Evolutionary conservation across 78 protist genomes (phyloP).

Genomic region (Pigoraptor vietnamica): DNA sequence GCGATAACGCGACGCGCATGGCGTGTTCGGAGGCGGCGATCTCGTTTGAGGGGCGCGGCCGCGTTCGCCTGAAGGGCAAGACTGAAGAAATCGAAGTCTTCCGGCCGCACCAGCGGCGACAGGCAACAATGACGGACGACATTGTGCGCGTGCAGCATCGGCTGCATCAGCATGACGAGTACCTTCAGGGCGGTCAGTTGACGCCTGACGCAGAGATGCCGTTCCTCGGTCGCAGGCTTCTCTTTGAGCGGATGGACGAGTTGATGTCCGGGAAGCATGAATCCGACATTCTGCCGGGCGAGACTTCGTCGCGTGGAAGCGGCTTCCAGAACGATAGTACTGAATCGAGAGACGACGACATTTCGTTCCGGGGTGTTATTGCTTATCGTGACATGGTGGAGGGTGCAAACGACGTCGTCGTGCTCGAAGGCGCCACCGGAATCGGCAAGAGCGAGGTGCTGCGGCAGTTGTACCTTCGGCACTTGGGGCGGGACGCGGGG

Average conservation of each 20-base stretch:
- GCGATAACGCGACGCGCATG: neutral
- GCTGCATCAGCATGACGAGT: neutral
- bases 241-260: neutral
- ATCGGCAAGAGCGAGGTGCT: neutral
- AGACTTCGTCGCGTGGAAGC: neutral
- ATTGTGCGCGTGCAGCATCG: neutral
- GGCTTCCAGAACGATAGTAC: too few relatives aligned
- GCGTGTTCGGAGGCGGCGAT: neutral
- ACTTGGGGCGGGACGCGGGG: neutral
- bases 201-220: neutral
- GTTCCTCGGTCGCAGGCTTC: neutral
- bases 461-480: neutral
- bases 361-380: neutral
- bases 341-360: neutral
- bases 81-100: neutral
- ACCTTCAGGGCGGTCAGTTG: neutral
- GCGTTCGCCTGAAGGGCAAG: neutral
- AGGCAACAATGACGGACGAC: neutral
- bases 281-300: neutral
- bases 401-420: neutral
- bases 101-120: neutral
- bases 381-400: neutral
- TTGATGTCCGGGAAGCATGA: neutral
- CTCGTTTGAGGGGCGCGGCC: neutral
- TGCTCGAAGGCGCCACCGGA: neutral